Base-by-base conservation (phyloP, 176 grass and related monocot genomes). In the Dendrocalamus sinicus region DNA sequence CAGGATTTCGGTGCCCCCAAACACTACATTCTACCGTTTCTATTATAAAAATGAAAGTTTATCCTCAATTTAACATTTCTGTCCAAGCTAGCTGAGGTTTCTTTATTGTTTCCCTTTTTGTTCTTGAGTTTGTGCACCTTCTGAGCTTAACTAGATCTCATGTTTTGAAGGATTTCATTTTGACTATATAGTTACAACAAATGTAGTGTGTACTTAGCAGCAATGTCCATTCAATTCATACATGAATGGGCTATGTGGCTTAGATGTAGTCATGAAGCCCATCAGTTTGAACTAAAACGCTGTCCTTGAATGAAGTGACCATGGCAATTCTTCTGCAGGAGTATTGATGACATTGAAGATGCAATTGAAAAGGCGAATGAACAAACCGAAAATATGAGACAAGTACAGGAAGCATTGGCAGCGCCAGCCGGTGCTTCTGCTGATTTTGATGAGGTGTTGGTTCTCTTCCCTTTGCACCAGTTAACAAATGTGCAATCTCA, bases 281-380 rank as follows among this genome's bases (percentile, higher is more conserved):
- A 59, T 76, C 2, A 43, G 15, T 14, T 30, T 12, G n/a, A 64
- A 64, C 61, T 26, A 15, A 74, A 39, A 15, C 68, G 48, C 7
- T 67, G 16, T 59, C 2, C 6, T 16, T 63, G 24, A 19, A 60
- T 85, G 12, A 57, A 48, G 46, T 50, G 52, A 0, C 15, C 12
- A 7, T 20, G 24, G 76, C 32, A 20, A 39, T 67, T 81, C 4
- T 74, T 81, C 5, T 69, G 20, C 75, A 93, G 91, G 77, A 95
- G 46, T n/a, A 76, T 91, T 0, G 73, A 89, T 88, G 94, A 95
- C 63, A 95, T 95, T 41, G 91, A 95, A 59, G 89, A 83, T 32
- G 77, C 75, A 50, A 88, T 91, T 16, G 84, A 91, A 30, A 86
- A 91, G 67, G 72, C 77, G 0, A 95, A 79, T 9, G 84, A 93